Base-by-base conservation (phyloP, 768 basidiomycete species). In the Vararia minispora region DNA sequence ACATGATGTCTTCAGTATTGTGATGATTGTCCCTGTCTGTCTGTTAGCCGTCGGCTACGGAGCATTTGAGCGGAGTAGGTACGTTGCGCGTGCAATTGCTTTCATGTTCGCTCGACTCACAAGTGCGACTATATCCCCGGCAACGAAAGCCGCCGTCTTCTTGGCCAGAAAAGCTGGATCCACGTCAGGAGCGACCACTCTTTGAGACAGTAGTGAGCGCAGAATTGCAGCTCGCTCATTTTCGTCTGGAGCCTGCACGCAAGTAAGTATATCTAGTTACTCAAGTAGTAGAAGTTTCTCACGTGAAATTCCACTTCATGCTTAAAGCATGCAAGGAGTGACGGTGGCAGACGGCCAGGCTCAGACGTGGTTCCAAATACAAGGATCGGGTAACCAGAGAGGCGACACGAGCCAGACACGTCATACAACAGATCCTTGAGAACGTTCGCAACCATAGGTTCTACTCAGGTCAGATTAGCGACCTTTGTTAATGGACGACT, bases 101-200 rank as follows among this genome's bases (percentile, higher is more conserved):
- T 65, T 66, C 8, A 69, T 58, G 37, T 65, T 64, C 0, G 87
- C 72, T 21, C 76, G 73, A 11, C 51, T 49, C 2, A 85, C 71
- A 5, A 98, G 68, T 49, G 82, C 71, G 17, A 63, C 68, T 11
- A 98, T 65, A 56, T 98, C 95, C 11, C 65, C 72, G 2, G 88
- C 84, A 20, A 88, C 77, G 5, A 99, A 63, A 2, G 91, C 91
- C 12, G 95, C 95, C 3, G 92, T 94, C 52, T 94, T 87, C 2
- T 74, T 72, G 4, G 95, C 88, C 3, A 98, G 48, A 4, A 59
- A 55, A 25, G 61, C 55, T n/a, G 94, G 41, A 6, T 81, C 80
- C 2, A 95, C 79, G 58, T 99, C 95, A 0, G 83, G 71, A 0
- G 79, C 72, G 24, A 91, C 50, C 1, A 45, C 34, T 18, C 56